Base-by-base conservation (phyloP, 2,329 filamentous ascomycete species). In the Zymoseptoria passerinii region DNA sequence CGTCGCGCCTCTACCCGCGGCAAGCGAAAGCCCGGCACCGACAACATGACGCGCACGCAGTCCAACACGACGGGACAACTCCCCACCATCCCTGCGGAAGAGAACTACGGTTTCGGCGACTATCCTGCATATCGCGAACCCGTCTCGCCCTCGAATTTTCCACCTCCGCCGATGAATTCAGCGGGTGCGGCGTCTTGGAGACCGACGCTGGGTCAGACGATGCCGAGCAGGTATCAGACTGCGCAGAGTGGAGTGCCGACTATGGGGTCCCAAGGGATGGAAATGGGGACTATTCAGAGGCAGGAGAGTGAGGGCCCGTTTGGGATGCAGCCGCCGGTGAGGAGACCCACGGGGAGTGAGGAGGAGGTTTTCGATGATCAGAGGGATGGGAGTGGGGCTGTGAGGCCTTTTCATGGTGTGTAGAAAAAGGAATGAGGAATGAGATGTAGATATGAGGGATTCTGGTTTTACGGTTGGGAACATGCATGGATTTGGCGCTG, bases 1-100 rank as follows among this genome's bases (percentile, higher is more conserved):
- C 72, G 72, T 56, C 75, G 77, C 53, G 75, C 72, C 50, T 76
- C 71, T 68, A 77, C 74, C 4, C 67, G 67, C 8, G 78, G 78
- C 28, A 77, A 76, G 66, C 71, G 77, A 18, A 70, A 70, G 58
- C 65, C 70, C 9, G 67, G 66, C 57, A 62, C 56, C 35, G 64
- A 62, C 50, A 51, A 62, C 50, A 51, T 57, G 20, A 50, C 63
- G 16, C 61, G 59, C 4, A 19, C 28, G 51, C 48, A 28, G 9
- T 51, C 48, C 49, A 52, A 23, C 54, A 58, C 28, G 40, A 54
- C 18, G 13, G 35, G 35, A 9, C 18, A 23, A 16, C 7, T 49
- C 18, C 64, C 67, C 13, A 55, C 59, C 29, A 57, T 73, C n/a
- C 68, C 71, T 2, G 67, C 68, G 19, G 70, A 71, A 54, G 59